phyloP scores from a whole-genome alignment of 176 grass and related monocot genomes.

The Miscanthus lutarioriparius region DNA sequence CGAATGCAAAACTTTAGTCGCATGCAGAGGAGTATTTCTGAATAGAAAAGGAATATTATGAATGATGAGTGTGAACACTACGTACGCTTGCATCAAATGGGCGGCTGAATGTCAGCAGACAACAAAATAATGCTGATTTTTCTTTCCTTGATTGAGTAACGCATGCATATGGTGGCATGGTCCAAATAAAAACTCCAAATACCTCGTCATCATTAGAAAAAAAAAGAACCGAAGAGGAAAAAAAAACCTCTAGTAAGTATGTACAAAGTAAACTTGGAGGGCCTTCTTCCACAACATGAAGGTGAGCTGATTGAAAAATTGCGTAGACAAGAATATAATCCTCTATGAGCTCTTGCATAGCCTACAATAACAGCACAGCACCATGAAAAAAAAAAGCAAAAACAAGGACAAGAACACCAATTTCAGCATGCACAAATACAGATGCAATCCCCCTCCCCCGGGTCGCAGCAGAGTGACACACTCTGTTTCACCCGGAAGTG shows the following conservation, averaged over 20 bases:
- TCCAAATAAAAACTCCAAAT: background rate
- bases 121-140: background rate
- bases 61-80: background rate
- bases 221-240: background rate
- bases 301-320: background rate
- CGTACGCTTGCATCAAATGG: background rate
- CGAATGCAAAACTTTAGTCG: too few relatives aligned
- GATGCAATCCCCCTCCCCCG: too few relatives aligned
- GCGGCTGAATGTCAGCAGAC: background rate
- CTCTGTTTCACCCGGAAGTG: too few relatives aligned
- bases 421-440: constrained; percentile 14
- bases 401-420: background rate
- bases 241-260: background rate
- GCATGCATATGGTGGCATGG: background rate
- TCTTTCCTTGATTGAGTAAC: background rate
- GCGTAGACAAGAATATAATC: background rate
- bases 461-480: too few relatives aligned
- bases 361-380: constrained; percentile 31
- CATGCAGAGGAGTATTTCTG: too few relatives aligned
- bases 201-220: background rate
- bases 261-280: background rate
- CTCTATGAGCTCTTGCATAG: background rate
- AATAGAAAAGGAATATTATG: background rate
- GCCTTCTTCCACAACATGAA: background rate
- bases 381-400: too few relatives aligned